Conservation (phyloP, 176 grass and related monocot genomes). For the Ensete glaucum region DNA sequence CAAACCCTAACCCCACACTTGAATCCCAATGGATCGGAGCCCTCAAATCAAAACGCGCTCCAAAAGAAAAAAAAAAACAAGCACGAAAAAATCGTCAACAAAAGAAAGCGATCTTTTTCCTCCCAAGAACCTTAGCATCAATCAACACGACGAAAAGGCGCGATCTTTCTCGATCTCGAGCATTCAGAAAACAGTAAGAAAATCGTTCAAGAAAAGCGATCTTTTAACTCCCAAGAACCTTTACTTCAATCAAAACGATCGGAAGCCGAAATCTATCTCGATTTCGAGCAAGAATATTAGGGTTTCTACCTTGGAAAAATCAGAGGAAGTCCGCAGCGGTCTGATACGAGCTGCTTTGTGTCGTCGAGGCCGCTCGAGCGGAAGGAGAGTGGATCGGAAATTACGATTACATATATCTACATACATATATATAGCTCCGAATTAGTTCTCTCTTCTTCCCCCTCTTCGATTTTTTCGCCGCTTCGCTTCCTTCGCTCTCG, state of each 20-base stretch:
- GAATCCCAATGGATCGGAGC: neutral
- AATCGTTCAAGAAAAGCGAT: neutral
- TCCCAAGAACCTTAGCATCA: neutral
- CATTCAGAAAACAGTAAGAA: too few species aligned
- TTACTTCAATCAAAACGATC: neutral
- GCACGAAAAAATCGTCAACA: neutral
- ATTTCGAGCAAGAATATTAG: neutral
- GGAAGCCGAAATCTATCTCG: neutral
- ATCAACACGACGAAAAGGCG: neutral
- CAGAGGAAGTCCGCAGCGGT: neutral
- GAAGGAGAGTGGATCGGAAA: neutral
- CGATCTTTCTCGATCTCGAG: constrained; percentile 1
- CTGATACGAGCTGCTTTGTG: neutral
- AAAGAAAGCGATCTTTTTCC: neutral
- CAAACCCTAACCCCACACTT: neutral
- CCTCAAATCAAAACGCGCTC: neutral
- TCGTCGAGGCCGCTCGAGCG: neutral
- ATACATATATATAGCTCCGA: neutral
- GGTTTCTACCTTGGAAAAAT: constrained; percentile 14
- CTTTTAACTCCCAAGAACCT: neutral
- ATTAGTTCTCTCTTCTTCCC: neutral
- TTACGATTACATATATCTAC: neutral
- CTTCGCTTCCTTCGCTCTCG: neutral
- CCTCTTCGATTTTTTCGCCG: too few species aligned
- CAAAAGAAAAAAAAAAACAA: neutral